Conservation (phyloP, 306 rosid species). For the Medicago truncatula region MtrunA17r5.0-ANR NC_053049.1:41794501-41795000, state of each 20-base stretch:
- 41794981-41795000: background rate
- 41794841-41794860: background rate
- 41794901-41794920: background rate
- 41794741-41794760: background rate
- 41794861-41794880: background rate
- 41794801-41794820: background rate
- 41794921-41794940: background rate
- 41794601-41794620: constrained; percentile 67
- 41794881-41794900: background rate
- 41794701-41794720: constrained; percentile 29
- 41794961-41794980: background rate
- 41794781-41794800: background rate
- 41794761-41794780: background rate
- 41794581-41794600: constrained; percentile 62
- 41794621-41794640: constrained; percentile 65
- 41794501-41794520: constrained; percentile 58
- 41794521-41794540: constrained; percentile 55
- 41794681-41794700: constrained; percentile 12
- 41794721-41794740: background rate
- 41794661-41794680: constrained; percentile 35
- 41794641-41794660: constrained; percentile 60
- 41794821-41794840: background rate
- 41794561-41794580: constrained; percentile 64
- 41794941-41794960: background rate
- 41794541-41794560: constrained; percentile 59